These are phyloP conservation scores for Cladophialophora psammophila DNA, from an alignment of 2,329 filamentous ascomycete genomes.

Conservation along the genomic window DNA sequence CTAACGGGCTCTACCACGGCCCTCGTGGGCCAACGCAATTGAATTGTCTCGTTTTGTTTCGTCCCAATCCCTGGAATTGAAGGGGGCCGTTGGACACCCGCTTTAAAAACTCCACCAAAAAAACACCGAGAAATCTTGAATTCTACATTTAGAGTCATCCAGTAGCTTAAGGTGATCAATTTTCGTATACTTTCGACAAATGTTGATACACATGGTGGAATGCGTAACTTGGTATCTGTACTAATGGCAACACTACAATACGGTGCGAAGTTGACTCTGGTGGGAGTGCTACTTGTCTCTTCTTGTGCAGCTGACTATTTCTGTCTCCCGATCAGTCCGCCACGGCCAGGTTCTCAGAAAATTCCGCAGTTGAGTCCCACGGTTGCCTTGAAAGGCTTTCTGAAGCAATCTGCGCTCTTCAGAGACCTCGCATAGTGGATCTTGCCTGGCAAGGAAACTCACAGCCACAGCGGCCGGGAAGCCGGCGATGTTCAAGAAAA, in stretches of 20 bases:
- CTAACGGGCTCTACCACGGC: slow-evolving; percentile 29
- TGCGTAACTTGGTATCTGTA: no score
- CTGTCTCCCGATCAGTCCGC: slow-evolving; percentile 1
- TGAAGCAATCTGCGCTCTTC: slow-evolving; percentile 18
- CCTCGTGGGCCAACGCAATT: slow-evolving; percentile 50
- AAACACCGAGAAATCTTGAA: no score
- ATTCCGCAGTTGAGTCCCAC: slow-evolving; percentile 13
- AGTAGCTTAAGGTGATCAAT: no score
- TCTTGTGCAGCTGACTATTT: not conserved
- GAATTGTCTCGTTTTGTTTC: not conserved
- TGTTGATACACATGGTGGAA: no score
- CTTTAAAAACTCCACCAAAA: no score
- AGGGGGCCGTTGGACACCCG: no score
- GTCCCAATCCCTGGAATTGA: not conserved
- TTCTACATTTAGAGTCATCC: no score
- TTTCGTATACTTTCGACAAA: no score
- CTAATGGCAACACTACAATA: no score
- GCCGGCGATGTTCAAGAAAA: slow-evolving; percentile 20
- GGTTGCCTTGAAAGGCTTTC: slow-evolving; percentile 13
- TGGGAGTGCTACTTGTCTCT: not conserved
- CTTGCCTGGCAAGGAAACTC: slow-evolving; percentile 23
- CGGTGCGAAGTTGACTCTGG: no score
- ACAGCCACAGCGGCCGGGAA: slow-evolving; percentile 17
- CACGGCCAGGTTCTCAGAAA: slow-evolving; percentile 22
- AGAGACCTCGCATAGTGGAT: slow-evolving; percentile 8